These are phyloP conservation scores for Penicillium sp. DNA, from an alignment of 2,329 filamentous ascomycete species.

Conservation along the genomic window DNA sequence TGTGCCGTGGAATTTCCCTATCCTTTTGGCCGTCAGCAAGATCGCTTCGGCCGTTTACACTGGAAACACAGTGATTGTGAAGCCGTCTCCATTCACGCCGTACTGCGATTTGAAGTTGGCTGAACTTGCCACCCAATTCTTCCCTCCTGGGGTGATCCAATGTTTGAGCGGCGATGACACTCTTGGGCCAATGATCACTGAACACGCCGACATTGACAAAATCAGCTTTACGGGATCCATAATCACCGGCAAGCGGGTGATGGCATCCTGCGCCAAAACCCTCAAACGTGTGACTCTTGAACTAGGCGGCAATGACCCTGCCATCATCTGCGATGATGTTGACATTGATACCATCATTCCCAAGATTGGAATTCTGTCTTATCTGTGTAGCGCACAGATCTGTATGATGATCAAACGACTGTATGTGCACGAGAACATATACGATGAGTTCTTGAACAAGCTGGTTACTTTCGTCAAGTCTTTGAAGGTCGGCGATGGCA, in stretches of 20 bases:
- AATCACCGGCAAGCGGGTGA: constrained; percentile 53
- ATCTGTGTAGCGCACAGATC: constrained; percentile 58
- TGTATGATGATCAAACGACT: constrained; percentile 61
- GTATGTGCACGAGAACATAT: constrained; percentile 63
- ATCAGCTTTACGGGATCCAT: constrained; percentile 62
- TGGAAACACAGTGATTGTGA: constrained; percentile 58
- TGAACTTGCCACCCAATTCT: constrained; percentile 52
- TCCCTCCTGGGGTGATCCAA: constrained; percentile 61
- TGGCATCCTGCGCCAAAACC: constrained; percentile 53
- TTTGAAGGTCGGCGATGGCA: constrained; percentile 42
- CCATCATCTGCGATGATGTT: constrained; percentile 56
- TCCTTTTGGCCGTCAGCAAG: constrained; percentile 51
- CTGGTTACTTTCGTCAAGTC: constrained; percentile 49
- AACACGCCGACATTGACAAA: constrained; percentile 58
- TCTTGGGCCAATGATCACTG: constrained; percentile 56
- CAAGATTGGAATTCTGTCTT: constrained; percentile 50
- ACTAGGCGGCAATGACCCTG: constrained; percentile 59
- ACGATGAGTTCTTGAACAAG: constrained; percentile 56
- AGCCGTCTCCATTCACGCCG: constrained; percentile 55
- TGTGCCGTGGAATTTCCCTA: constrained; percentile 61
- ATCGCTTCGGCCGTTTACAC: constrained; percentile 53
- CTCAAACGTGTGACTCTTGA: constrained; percentile 59
- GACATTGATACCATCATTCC: constrained; percentile 51
- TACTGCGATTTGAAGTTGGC: constrained; percentile 58
- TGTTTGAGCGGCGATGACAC: constrained; percentile 57